A percentile compares a stretch with the other conserved stretches of the same genome.
phyloP scores from a whole-genome alignment of 805 yeast genomes.

The Candida oleophila region DNA sequence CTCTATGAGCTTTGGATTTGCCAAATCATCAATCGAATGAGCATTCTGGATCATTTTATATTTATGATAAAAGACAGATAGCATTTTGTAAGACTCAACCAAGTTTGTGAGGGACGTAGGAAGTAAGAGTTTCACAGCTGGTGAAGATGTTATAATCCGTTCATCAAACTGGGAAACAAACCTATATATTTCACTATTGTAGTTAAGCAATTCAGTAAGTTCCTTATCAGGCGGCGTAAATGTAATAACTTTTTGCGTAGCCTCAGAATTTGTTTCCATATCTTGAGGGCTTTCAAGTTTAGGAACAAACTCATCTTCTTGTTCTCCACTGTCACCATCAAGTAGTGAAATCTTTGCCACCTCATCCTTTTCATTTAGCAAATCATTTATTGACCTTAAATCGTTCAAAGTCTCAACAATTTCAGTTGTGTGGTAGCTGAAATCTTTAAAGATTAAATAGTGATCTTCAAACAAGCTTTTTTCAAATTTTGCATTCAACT shows the following conservation, averaged over 20 bases:
- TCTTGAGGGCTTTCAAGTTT: neutral
- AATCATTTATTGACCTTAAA: slow-evolving; percentile 8
- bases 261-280: neutral
- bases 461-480: slow-evolving; percentile 32
- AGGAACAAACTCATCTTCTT: neutral
- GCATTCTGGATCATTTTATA: slow-evolving; percentile 20
- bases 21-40: slow-evolving; percentile 18
- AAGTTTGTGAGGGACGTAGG: slow-evolving; percentile 64
- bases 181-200: slow-evolving; percentile 29
- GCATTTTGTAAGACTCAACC: slow-evolving; percentile 47
- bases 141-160: slow-evolving; percentile 78
- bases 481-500: slow-evolving; percentile 79
- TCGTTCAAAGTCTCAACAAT: slow-evolving; percentile 9
- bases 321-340: slow-evolving; percentile 1
- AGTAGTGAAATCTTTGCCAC: too few relatives aligned
- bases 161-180: slow-evolving; percentile 37
- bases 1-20: slow-evolving; percentile 23
- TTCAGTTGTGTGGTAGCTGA: slow-evolving; percentile 11
- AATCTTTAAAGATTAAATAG: slow-evolving; percentile 12
- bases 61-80: slow-evolving; percentile 19
- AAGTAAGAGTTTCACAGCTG: slow-evolving; percentile 70
- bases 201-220: neutral
- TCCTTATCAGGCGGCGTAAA: neutral
- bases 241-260: neutral
- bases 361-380: neutral